These are phyloP conservation scores for Theobroma cacao DNA, from an alignment of 345 rosid genomes.

Conservation along the genomic window DNA sequence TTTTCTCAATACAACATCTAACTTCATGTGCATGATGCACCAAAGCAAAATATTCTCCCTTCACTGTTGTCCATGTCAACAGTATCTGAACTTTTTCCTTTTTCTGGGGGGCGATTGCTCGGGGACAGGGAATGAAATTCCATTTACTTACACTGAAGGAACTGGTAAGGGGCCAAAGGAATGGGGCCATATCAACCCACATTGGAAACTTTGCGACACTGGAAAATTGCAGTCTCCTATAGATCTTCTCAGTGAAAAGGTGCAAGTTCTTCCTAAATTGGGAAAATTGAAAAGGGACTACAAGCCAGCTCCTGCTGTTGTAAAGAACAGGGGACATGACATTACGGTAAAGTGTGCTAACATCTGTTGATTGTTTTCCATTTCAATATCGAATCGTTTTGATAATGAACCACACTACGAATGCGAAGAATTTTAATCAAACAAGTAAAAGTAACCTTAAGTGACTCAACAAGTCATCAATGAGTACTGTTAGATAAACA, in stretches of 20 bases:
- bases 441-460: no score
- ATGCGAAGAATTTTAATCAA: background rate
- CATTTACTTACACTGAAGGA: conserved; percentile 11
- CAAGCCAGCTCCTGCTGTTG: conserved; percentile 50
- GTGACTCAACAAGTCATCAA: no score
- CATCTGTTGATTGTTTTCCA: background rate
- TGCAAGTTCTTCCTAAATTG: conserved; percentile 18
- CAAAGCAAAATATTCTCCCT: no score
- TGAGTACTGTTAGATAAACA: no score
- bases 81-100: background rate
- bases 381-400: background rate
- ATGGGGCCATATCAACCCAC: conserved; percentile 44
- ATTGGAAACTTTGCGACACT: conserved; percentile 47
- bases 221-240: conserved; percentile 74
- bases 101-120: background rate
- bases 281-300: conserved; percentile 47
- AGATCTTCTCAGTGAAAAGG: conserved; percentile 37
- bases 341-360: conserved; percentile 35
- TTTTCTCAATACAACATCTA: background rate
- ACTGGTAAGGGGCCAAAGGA: background rate
- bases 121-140: background rate
- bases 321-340: conserved; percentile 67
- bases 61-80: background rate
- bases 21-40: no score
- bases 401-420: background rate